Evolutionary conservation across 768 basidiomycete genomes (phyloP), one percentile per base, ranked within the genome.

Genomic region (Wakefieldia striispora): DNA sequence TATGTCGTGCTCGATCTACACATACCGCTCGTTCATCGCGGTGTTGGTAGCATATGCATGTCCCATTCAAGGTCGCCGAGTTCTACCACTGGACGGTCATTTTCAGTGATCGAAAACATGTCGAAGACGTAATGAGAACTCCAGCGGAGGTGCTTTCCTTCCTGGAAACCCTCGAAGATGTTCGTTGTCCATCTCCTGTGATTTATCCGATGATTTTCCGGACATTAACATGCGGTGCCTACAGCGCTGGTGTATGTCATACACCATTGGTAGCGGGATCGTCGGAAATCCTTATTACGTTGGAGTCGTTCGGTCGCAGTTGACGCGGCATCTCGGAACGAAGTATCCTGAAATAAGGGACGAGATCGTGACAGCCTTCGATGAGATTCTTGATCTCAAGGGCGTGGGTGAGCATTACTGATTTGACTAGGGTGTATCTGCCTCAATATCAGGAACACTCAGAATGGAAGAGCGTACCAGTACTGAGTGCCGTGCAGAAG

Each of bases 341-440:
- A 54, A 71, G 3, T 72, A 77, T 50, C 62, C 70, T 0, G 70
- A 72, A 21, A 57, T 82, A 9, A 67, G 62, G 6, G 72, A 77
- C 24, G 82, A 83, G 54, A 63, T 81, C 13, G 42, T 56, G 1
- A 46, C 57, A 0, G 67, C 80, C 0, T 73, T 79, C 45, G 57
- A 63, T 1, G 75, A 75, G 5, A 51, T 64, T 34, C 61, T 82
- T 10, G 31, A 51, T 16, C 48, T 57, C 17, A 42, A 24, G 14
- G 58, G 45, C 9, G 20, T 60, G 20, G 63, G 62, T 65, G 21
- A 50, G 40, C 13, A 23, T 16, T n/a, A 4, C 12, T 29, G 3
- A 10, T 12, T 29, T 13, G 6, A 6, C 10, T 2, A 6, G 12
- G 11, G 29, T 13, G 29, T 29, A 12, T 29, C 29, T 10, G 2